Base-by-base conservation (phyloP, 139 green algal genomes). In the Closterium sp. region DNA sequence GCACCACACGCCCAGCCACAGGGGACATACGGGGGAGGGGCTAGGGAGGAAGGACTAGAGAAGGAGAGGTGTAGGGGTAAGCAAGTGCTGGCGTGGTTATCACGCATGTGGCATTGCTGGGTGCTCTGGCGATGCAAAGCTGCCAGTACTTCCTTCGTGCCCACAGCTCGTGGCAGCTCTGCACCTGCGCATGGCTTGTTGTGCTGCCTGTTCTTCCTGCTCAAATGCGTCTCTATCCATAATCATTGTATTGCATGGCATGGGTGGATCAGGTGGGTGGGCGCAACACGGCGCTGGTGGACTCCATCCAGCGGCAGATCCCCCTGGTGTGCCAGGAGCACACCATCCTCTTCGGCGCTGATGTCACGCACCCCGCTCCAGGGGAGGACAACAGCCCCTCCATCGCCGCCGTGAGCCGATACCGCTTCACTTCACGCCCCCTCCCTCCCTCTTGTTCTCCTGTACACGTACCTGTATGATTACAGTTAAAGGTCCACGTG, bases 321-420 rank as follows among this genome's bases (percentile, higher is more conserved):
- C 88, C 88, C 2, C 76, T 91, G 30, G 21, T 91, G 3, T 84
- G 81, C 36, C 25, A 91, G 31, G 86, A 69, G 84, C 84, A 34
- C 32, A 94, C 92, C 30, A 94, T 94, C 33, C 28, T 94, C 4
- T 94, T 94, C 28, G 92, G 92, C 32, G 92, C 90, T 28, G 92
- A 94, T 89, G 92, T 94, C 31, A 94, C 92, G 8, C 92, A 94
- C 85, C 84, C 91, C 21, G 10, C 32, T 8, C 91, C 91, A 35
- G 91, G 92, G 21, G 91, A 93, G 76, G 81, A 94, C 34, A 81
- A 33, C 23, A 34, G 16, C 21, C 85, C 91, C 30, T 94, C 91
- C 43, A 94, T 94, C 33, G 92, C 92, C 30, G 92, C 92, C n/a
- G 92, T 93, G 28, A 93, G 89, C 81, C 81, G 4, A 19, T 34